Conservation (phyloP, 2,329 filamentous ascomycete species). For the Beauveria asiatica region DNA sequence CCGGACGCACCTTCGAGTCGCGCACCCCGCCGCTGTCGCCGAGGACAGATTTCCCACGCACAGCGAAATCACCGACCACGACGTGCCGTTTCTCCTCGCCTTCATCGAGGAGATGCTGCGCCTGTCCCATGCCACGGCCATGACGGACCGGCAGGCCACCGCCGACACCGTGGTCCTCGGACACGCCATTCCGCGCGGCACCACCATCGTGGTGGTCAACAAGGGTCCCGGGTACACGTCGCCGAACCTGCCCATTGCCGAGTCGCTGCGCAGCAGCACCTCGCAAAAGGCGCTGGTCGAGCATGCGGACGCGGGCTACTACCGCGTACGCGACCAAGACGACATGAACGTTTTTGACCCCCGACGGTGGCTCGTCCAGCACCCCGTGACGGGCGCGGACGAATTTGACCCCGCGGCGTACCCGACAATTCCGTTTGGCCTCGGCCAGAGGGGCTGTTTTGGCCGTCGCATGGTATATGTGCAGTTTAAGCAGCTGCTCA, state of each 20-base stretch:
- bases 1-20: conserved; percentile 14
- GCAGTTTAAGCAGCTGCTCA: conserved; percentile 5
- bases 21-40: conserved; percentile 11
- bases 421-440: conserved; percentile 1
- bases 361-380: conserved; percentile 10
- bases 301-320: conserved; percentile 2
- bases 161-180: conserved; percentile 22
- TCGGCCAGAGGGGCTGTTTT: conserved; percentile 7
- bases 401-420: conserved; percentile 4
- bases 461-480: conserved; percentile 4
- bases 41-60: conserved; percentile 17
- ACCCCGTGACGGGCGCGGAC: background rate
- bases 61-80: conserved; percentile 17
- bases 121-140: conserved; percentile 16
- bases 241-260: background rate
- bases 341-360: conserved; percentile 11
- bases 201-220: conserved; percentile 16
- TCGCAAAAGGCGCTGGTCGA: background rate
- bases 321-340: background rate
- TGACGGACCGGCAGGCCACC: conserved; percentile 18
- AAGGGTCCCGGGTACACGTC: conserved; percentile 17
- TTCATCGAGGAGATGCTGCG: conserved; percentile 25
- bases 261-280: background rate
- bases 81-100: conserved; percentile 24
- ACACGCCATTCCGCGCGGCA: conserved; percentile 20